These are phyloP conservation scores for Bacterosira constricta DNA, from an alignment of 108 stramenopile genomes.

Conservation along the genomic window DNA sequence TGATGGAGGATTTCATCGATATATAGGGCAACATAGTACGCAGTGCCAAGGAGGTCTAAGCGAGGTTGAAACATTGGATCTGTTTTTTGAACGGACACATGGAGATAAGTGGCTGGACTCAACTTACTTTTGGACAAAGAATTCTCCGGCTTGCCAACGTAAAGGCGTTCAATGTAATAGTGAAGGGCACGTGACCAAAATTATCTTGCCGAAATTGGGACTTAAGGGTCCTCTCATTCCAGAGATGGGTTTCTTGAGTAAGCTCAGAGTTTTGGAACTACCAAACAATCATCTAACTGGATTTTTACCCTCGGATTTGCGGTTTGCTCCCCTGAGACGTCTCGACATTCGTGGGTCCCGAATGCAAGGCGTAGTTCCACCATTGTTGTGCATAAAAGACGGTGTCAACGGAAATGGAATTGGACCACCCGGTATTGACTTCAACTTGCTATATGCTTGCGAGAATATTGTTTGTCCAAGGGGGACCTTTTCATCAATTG, in stretches of 20 bases:
- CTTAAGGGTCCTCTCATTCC: constrained; percentile 40
- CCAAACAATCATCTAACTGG: constrained; percentile 50
- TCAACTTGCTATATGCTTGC: constrained; percentile 37
- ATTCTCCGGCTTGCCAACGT: constrained; percentile 24
- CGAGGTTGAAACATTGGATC: constrained; percentile 46
- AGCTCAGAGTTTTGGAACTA: constrained; percentile 39
- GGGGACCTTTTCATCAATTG: constrained; percentile 44
- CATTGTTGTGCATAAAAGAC: constrained; percentile 52
- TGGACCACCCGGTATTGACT: constrained; percentile 22
- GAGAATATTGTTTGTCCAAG: constrained; percentile 47
- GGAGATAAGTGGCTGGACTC: constrained; percentile 45
- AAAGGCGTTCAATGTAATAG: constrained; percentile 46
- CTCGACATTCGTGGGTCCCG: constrained; percentile 41
- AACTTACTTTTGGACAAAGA: constrained; percentile 27
- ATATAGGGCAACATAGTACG: constrained; percentile 39
- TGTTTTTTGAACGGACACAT: constrained; percentile 36
- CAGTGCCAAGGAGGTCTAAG: constrained; percentile 17
- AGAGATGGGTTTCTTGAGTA: constrained; percentile 35
- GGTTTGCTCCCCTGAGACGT: constrained; percentile 40
- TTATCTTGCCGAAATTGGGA: constrained; percentile 34
- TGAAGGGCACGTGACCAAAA: constrained; percentile 31
- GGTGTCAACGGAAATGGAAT: constrained; percentile 55
- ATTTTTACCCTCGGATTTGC: constrained; percentile 51
- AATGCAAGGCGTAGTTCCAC: constrained; percentile 44
- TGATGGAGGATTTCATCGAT: constrained; percentile 45